Conservation (phyloP, 2,329 filamentous ascomycete species). For the Ascosphaera pollenicola region DNA sequence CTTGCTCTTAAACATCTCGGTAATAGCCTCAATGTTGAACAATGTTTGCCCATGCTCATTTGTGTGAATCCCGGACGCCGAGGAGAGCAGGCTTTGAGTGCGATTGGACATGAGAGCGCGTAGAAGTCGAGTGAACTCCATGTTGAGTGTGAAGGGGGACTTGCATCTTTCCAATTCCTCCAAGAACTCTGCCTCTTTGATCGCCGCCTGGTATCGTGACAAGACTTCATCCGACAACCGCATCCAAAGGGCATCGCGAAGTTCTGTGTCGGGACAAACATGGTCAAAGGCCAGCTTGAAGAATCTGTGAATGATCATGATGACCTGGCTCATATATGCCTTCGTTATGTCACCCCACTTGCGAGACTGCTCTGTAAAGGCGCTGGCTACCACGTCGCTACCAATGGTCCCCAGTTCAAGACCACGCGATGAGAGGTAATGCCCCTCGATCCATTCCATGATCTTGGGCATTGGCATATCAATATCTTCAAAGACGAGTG, state of each 20-base stretch:
- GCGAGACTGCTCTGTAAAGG: constrained; percentile 31
- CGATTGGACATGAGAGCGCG: constrained; percentile 7
- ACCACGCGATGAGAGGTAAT: constrained; percentile 26
- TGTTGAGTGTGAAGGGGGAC: constrained; percentile 28
- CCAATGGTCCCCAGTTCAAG: constrained; percentile 32
- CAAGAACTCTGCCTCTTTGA: constrained; percentile 29
- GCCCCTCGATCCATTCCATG: constrained; percentile 21
- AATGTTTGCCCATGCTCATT: background rate
- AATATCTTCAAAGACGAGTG: constrained; percentile 1
- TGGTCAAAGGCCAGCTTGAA: constrained; percentile 21
- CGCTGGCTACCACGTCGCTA: constrained; percentile 9
- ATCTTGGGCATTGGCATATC: constrained; percentile 13
- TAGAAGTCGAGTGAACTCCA: background rate
- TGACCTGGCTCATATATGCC: constrained; percentile 29
- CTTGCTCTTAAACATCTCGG: constrained; percentile 1
- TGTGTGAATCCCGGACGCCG: too few species aligned
- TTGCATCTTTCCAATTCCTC: constrained; percentile 28
- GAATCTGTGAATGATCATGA: constrained; percentile 31
- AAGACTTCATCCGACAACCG: constrained; percentile 25
- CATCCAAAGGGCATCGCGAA: constrained; percentile 23
- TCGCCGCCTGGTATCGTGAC: constrained; percentile 24
- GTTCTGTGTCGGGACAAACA: constrained; percentile 22
- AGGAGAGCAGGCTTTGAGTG: background rate
- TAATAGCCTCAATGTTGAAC: background rate
- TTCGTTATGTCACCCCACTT: constrained; percentile 30